Conservation (phyloP, 495 filamentous ascomycete species). For the Penicillium robsamsonii region DNA sequence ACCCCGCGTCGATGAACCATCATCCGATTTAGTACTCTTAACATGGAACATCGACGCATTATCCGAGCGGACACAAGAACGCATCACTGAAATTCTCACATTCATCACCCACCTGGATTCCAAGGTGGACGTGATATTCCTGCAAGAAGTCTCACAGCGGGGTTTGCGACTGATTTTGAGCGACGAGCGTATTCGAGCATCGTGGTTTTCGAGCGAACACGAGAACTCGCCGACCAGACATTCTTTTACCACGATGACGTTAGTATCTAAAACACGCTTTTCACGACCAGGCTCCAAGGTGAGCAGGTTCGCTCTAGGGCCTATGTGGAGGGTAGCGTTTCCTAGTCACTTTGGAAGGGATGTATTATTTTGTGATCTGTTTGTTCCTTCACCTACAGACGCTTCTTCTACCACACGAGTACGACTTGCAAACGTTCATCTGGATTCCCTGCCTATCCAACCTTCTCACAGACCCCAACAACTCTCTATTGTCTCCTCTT, state of each 20-base stretch:
- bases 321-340: constrained; percentile 21
- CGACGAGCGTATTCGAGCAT: constrained; percentile 13
- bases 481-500: constrained; percentile 18
- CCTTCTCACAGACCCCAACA: constrained; percentile 25
- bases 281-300: neutral
- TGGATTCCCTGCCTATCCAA: constrained; percentile 24
- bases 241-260: constrained; percentile 19
- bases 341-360: constrained; percentile 24
- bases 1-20: neutral
- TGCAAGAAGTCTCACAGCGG: constrained; percentile 24
- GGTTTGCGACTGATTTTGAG: constrained; percentile 15
- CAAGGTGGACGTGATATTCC: constrained; percentile 16
- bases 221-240: constrained; percentile 10
- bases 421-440: constrained; percentile 25
- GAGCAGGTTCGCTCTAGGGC: constrained; percentile 9
- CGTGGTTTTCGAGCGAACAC: constrained; percentile 21
- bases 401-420: constrained; percentile 3
- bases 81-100: constrained; percentile 16
- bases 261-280: constrained; percentile 19
- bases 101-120: constrained; percentile 3
- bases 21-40: constrained; percentile 10
- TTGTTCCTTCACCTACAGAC: constrained; percentile 10
- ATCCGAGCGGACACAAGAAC: neutral
- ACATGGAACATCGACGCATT: constrained; percentile 24
- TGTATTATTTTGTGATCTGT: constrained; percentile 27